These are phyloP conservation scores for Nepenthes alata DNA, from an alignment of 179 eudicot genomes.

Conservation along the genomic window DNA sequence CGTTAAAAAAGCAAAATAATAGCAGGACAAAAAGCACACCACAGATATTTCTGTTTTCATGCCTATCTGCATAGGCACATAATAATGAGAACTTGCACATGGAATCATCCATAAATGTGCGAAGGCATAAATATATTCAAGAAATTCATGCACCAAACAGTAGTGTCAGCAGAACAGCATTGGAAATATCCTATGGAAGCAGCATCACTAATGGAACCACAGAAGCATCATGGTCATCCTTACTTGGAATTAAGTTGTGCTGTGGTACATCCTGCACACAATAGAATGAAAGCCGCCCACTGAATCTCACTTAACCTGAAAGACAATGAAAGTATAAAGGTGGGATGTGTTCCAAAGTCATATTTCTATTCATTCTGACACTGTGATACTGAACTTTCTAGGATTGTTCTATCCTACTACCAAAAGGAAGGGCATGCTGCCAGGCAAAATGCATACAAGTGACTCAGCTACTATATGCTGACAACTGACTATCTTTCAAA, in stretches of 20 bases:
- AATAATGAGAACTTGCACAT: not conserved
- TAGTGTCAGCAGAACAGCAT: too few relatives aligned
- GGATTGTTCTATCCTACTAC: too few relatives aligned
- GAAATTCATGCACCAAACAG: too few relatives aligned
- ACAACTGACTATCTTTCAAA: not conserved
- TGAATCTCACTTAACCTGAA: slow-evolving; percentile 90
- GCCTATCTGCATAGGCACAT: not conserved
- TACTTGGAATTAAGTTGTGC: slow-evolving; percentile 95
- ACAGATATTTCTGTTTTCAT: too few relatives aligned
- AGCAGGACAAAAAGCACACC: too few relatives aligned
- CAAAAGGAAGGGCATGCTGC: not conserved
- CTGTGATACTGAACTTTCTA: too few relatives aligned
- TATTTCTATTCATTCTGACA: too few relatives aligned
- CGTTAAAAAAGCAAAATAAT: not conserved
- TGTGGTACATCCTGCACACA: slow-evolving; percentile 97
- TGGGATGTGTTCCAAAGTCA: not conserved
- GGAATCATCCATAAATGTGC: not conserved
- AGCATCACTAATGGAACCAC: too few relatives aligned
- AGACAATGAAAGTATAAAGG: slow-evolving; percentile 1
- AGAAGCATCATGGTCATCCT: slow-evolving; percentile 12
- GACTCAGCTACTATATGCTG: not conserved
- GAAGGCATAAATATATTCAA: too few relatives aligned
- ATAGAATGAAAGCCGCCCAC: slow-evolving; percentile 94
- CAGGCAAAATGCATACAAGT: not conserved
- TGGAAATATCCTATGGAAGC: too few relatives aligned